Evolutionary conservation across 2,329 filamentous ascomycete genomes (phyloP).

Genomic region (Ophiognomonia clavigignenti-juglandacearum): DNA sequence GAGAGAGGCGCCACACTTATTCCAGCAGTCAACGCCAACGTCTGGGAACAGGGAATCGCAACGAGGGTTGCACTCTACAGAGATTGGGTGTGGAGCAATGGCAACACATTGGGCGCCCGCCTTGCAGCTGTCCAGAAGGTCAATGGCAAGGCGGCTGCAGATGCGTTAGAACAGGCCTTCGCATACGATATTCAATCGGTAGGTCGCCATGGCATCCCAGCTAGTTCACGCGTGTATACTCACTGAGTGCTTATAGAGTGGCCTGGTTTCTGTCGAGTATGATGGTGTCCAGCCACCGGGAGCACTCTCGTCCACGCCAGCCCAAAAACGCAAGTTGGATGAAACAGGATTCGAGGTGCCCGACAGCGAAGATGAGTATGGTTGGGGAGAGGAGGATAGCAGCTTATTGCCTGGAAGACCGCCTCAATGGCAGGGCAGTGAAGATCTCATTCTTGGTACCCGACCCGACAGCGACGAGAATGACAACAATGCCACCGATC

Average conservation of each 20-base stretch:
- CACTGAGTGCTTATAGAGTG: slow-evolving; percentile 30
- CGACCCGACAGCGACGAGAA: slow-evolving; percentile 26
- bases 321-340: slow-evolving; percentile 59
- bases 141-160: slow-evolving; percentile 43
- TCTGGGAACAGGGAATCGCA: slow-evolving; percentile 76
- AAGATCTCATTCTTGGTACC: slow-evolving; percentile 52
- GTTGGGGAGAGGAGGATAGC: slow-evolving; percentile 65
- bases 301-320: slow-evolving; percentile 30
- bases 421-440: slow-evolving; percentile 65
- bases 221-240: slow-evolving; percentile 10
- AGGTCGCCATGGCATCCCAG: slow-evolving; percentile 21
- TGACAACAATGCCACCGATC: slow-evolving; percentile 29
- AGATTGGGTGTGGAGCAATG: slow-evolving; percentile 60
- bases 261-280: slow-evolving; percentile 36
- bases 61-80: slow-evolving; percentile 73
- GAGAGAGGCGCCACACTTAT: slow-evolving; percentile 64
- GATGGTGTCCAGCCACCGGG: slow-evolving; percentile 32
- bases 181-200: slow-evolving; percentile 47
- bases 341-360: slow-evolving; percentile 56
- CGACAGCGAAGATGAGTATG: slow-evolving; percentile 63
- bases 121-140: slow-evolving; percentile 63
- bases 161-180: slow-evolving; percentile 37
- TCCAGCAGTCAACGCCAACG: slow-evolving; percentile 67
- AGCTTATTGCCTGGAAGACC: slow-evolving; percentile 54
- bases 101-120: slow-evolving; percentile 43